Percentiles rank a stretch among this genome's conserved stretches.
These are phyloP conservation scores for Fusarium bactridioides DNA, from an alignment of 2,329 filamentous ascomycete genomes.

Conservation along the genomic window DNA sequence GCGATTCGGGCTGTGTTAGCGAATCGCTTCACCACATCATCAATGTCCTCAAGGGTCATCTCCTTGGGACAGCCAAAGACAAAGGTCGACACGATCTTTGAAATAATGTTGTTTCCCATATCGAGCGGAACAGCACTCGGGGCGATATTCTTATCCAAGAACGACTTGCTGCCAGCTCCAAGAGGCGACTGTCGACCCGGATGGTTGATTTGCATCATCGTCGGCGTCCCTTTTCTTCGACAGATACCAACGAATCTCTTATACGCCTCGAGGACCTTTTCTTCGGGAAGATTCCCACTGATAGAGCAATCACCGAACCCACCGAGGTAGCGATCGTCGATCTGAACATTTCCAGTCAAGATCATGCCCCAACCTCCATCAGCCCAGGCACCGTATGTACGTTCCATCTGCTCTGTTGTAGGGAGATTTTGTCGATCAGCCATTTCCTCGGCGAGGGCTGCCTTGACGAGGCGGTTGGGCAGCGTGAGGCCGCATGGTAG, in stretches of 20 bases:
- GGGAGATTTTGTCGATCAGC: constrained; percentile 54
- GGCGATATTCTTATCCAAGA: constrained; percentile 51
- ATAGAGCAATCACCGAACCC: constrained; percentile 46
- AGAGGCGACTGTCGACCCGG: constrained; percentile 55
- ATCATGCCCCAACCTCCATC: constrained; percentile 62
- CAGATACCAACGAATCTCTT: constrained; percentile 47
- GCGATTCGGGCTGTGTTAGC: constrained; percentile 59
- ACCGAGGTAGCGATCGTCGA: constrained; percentile 51
- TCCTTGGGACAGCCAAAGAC: constrained; percentile 63
- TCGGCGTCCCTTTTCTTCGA: constrained; percentile 46
- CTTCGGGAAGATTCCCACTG: constrained; percentile 31
- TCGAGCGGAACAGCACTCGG: constrained; percentile 54
- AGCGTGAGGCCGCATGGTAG: constrained; percentile 64
- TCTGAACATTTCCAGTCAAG: constrained; percentile 59
- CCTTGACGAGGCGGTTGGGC: constrained; percentile 62
- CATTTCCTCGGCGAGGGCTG: constrained; percentile 59
- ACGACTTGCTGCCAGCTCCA: constrained; percentile 48
- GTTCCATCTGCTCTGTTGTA: constrained; percentile 47
- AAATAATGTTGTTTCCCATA: constrained; percentile 50
- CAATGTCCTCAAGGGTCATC: constrained; percentile 63
- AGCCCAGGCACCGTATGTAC: constrained; percentile 62
- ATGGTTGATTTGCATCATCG: constrained; percentile 57
- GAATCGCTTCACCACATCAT: constrained; percentile 60
- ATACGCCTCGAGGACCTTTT: constrained; percentile 48
- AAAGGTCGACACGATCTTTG: constrained; percentile 44